Evolutionary conservation across 1,284 basidiomycete species (phyloP).

Genomic region (Chiua sp.): DNA sequence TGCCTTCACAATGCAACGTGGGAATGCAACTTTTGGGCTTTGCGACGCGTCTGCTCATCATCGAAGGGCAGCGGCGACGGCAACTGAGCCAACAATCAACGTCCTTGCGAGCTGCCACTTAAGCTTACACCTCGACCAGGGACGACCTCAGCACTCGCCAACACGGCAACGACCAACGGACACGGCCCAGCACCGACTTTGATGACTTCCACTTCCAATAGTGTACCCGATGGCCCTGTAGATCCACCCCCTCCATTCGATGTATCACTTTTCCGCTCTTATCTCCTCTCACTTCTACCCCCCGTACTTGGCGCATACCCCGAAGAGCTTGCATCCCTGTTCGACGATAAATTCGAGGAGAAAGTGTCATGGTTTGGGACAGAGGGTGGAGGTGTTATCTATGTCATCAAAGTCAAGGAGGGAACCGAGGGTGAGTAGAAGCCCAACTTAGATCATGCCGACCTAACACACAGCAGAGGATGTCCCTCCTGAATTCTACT

Average conservation of each 20-base stretch:
- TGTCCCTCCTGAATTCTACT: slow-evolving; percentile 62
- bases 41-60: slow-evolving; percentile 32
- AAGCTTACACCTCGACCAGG: slow-evolving; percentile 13
- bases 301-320: slow-evolving; percentile 71
- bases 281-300: slow-evolving; percentile 74
- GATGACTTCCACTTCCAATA: slow-evolving; percentile 33
- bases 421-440: slow-evolving; percentile 64
- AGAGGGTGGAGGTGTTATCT: slow-evolving; percentile 75
- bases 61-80: slow-evolving; percentile 26
- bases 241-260: slow-evolving; percentile 55
- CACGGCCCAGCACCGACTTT: slow-evolving; percentile 32
- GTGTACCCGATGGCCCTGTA: slow-evolving; percentile 30
- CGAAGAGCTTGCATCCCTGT: slow-evolving; percentile 68
- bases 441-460: slow-evolving; percentile 7
- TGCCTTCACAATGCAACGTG: too few species aligned
- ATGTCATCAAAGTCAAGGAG: slow-evolving; percentile 78
- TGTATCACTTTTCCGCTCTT: slow-evolving; percentile 64
- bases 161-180: slow-evolving; percentile 32
- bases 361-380: slow-evolving; percentile 73
- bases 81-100: slow-evolving; percentile 13
- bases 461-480: slow-evolving; percentile 54
- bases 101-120: neutral
- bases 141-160: slow-evolving; percentile 13
- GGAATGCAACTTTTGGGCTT: too few species aligned
- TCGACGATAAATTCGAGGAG: slow-evolving; percentile 78